Percentiles rank a stretch among this genome's conserved stretches.
These are phyloP conservation scores for Endothia cerciana DNA, from an alignment of 2,329 filamentous ascomycete species.

Conservation along the genomic window DNA sequence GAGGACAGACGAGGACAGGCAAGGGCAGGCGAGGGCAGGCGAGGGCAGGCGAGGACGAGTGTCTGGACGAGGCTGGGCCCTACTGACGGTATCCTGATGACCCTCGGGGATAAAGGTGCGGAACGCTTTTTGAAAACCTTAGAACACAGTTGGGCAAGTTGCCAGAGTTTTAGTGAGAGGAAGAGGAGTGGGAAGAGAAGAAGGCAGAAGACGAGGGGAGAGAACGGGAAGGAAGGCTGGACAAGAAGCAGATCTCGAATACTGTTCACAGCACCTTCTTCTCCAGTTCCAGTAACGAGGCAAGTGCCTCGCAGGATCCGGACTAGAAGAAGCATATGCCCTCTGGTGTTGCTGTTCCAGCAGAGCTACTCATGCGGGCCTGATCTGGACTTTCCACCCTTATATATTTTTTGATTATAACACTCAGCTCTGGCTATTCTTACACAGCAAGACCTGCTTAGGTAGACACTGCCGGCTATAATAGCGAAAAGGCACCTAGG, in stretches of 20 bases:
- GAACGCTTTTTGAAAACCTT: not conserved
- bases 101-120: not conserved
- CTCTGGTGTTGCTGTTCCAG: not conserved
- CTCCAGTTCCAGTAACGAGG: not conserved
- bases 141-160: not conserved
- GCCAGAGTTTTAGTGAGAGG: not conserved
- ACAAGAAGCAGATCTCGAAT: not conserved
- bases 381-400: not conserved
- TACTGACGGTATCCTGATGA: not conserved
- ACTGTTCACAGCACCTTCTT: not conserved
- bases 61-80: not conserved
- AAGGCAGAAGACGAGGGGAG: not conserved
- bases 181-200: conserved; percentile 2
- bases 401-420: not conserved
- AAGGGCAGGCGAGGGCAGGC: not conserved
- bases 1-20: not conserved
- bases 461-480: not conserved
- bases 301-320: not conserved
- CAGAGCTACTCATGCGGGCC: not conserved
- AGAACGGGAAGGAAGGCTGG: not conserved
- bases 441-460: not conserved
- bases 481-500: not conserved
- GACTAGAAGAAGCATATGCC: not conserved
- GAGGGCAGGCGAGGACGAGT: not conserved
- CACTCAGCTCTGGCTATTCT: no score